Evolutionary conservation across 495 filamentous ascomycete genomes (phyloP), one percentile per base, ranked within the genome.

Genomic region (Darksidea phi): DNA sequence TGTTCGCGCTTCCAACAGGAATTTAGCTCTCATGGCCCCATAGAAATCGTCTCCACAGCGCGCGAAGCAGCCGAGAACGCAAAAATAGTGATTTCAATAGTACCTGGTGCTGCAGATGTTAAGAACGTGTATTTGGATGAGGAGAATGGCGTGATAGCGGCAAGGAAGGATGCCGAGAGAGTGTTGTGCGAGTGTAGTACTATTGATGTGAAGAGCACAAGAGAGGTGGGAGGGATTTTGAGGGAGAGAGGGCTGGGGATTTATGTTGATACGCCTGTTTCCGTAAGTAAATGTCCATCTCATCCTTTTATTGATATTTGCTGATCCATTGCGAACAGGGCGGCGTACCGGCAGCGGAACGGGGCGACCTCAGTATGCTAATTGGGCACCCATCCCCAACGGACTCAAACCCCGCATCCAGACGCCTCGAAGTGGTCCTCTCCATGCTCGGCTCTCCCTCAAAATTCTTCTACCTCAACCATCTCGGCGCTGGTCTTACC

Each of bases 381-480:
- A 57, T 68, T 37, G 66, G 66, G 7, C 49, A 50, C 53, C 0
- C 57, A 5, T 12, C 63, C 0, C 52, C 66, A 2, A 12, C 43
- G 23, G 36, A 59, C 26, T 46, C 54, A 7, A 17, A 28, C 5
- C 60, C 43, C 6, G 52, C 34, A 18, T 52, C 57, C 8, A 36
- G 43, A 11, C 63, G 42, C 5, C 42, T 69, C 11, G 46, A 58
- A 41, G 50, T 23, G 20, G 46, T 57, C n/a, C 55, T 69, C 15
- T 38, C 36, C 23, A 54, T 63, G 48, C 71, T 77, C 53, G 73
- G 73, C 12, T 55, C 66, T n/a, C 54, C 59, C 5, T 38, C 62
- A 20, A 70, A 70, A 10, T 69, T 72, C 50, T 76, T 74, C 53
- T 67, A 72, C 26, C 72, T 73, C 47, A 70, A 71, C 8, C 57